These are phyloP conservation scores for Rehmannia glutinosa DNA, from an alignment of 257 asterid genomes.

Conservation along the genomic window DNA sequence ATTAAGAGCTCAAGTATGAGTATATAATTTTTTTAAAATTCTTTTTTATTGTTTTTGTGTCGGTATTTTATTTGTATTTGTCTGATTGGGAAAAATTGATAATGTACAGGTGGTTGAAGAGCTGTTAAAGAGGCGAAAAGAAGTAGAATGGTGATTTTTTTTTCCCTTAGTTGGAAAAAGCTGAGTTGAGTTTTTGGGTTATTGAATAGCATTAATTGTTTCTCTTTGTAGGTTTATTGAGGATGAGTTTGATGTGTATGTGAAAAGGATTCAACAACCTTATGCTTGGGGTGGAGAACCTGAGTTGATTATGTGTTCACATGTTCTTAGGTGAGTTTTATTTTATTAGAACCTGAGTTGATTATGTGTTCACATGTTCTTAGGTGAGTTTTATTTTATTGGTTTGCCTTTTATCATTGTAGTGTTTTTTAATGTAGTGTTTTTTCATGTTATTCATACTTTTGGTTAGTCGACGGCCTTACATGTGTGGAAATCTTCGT, in stretches of 20 bases:
- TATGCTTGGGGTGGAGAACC: slow-evolving; percentile 96
- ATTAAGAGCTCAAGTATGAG: slow-evolving; percentile 71
- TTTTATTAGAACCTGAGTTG: slow-evolving; percentile 67
- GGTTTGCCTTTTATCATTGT: no score
- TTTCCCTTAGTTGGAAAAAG: neutral
- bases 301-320: slow-evolving; percentile 80
- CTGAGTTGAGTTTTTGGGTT: neutral
- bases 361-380: slow-evolving; percentile 87
- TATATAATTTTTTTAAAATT: neutral
- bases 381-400: slow-evolving; percentile 41
- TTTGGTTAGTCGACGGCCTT: neutral
- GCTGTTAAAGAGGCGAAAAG: slow-evolving; percentile 73
- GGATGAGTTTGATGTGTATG: slow-evolving; percentile 76
- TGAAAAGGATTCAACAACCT: slow-evolving; percentile 63
- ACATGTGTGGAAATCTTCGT: neutral
- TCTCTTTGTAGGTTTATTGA: slow-evolving; percentile 53
- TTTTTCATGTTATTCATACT: neutral
- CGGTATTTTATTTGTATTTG: neutral
- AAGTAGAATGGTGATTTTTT: slow-evolving; percentile 59
- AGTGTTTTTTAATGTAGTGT: neutral
- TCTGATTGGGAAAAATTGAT: neutral
- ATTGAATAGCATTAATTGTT: neutral
- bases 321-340: slow-evolving; percentile 63
- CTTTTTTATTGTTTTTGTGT: neutral
- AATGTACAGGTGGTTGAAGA: slow-evolving; percentile 71